These are phyloP conservation scores for Plicaturopsis crispa DNA, from an alignment of 768 basidiomycete species.

Conservation along the genomic window DNA sequence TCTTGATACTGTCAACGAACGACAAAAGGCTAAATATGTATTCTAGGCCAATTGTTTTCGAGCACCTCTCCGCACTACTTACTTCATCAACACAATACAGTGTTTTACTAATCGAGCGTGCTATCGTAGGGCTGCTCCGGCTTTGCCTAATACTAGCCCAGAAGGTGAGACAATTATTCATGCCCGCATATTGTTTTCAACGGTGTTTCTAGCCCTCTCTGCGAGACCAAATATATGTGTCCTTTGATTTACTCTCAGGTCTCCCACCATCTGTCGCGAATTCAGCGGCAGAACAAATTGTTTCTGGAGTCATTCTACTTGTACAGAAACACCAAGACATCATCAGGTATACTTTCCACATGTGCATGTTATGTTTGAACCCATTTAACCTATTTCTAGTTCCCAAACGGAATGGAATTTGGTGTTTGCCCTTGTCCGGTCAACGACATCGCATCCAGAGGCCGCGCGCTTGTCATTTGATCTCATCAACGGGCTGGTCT, in stretches of 20 bases:
- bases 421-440: slow-evolving; percentile 79
- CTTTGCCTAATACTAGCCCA: slow-evolving; percentile 79
- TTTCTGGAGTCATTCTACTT: slow-evolving; percentile 72
- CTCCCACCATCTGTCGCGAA: slow-evolving; percentile 70
- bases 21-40: background rate
- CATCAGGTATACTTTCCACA: slow-evolving; percentile 40
- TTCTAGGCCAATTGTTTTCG: slow-evolving; percentile 87
- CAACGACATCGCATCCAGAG: slow-evolving; percentile 79
- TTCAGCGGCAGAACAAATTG: slow-evolving; percentile 87
- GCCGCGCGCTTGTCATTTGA: slow-evolving; percentile 83
- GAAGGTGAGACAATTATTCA: slow-evolving; percentile 39
- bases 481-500: slow-evolving; percentile 58
- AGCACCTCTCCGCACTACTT: slow-evolving; percentile 81
- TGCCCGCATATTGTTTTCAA: slow-evolving; percentile 4
- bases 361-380: background rate
- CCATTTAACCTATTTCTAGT: slow-evolving; percentile 23
- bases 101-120: slow-evolving; percentile 86
- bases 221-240: slow-evolving; percentile 91
- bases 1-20: background rate
- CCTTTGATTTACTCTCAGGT: slow-evolving; percentile 83
- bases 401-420: slow-evolving; percentile 97
- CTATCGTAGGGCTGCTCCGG: slow-evolving; percentile 81
- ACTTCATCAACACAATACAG: slow-evolving; percentile 76
- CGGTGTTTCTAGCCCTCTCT: slow-evolving; percentile 41
- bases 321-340: slow-evolving; percentile 70